Conservation (phyloP, 139 green algal species). For the Coelastrella sp. region DNA sequence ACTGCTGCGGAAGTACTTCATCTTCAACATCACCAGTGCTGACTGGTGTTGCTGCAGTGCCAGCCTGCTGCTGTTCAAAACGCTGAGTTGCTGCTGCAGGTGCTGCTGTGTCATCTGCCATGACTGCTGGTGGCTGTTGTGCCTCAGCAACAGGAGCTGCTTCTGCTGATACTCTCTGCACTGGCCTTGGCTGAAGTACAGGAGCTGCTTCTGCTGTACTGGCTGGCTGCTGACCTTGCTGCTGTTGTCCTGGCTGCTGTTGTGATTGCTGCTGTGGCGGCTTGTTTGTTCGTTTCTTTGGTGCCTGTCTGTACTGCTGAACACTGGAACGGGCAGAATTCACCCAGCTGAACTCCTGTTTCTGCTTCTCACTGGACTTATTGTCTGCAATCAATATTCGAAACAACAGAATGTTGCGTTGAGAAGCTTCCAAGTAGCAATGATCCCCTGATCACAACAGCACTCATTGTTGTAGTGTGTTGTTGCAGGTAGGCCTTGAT, state of each 20-base stretch:
- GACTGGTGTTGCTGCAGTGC: not conserved
- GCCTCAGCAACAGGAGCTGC: not conserved
- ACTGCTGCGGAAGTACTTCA: not conserved
- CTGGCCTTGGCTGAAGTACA: not conserved
- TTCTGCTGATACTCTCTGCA: not conserved
- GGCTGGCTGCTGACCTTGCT: slow-evolving; percentile 14
- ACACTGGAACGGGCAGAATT: not conserved
- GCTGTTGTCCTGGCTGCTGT: slow-evolving; percentile 23
- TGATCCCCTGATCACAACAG: too few species aligned
- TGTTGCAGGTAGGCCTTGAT: too few species aligned
- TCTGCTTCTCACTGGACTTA: not conserved
- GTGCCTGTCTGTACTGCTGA: slow-evolving; percentile 25
- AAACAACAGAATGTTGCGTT: not conserved
- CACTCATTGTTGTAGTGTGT: too few species aligned
- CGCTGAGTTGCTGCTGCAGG: not conserved
- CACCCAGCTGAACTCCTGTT: slow-evolving; percentile 25
- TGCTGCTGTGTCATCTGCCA: not conserved
- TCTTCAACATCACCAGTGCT: not conserved
- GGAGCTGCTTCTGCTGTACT: not conserved
- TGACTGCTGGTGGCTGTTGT: not conserved
- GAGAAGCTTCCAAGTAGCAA: too few species aligned
- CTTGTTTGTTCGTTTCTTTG: not conserved
- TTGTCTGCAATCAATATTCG: not conserved
- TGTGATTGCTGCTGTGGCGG: not conserved
- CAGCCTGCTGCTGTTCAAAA: not conserved